phyloP scores from a whole-genome alignment of 2,329 filamentous ascomycete genomes.

The Curvularia eragrostidis region DNA sequence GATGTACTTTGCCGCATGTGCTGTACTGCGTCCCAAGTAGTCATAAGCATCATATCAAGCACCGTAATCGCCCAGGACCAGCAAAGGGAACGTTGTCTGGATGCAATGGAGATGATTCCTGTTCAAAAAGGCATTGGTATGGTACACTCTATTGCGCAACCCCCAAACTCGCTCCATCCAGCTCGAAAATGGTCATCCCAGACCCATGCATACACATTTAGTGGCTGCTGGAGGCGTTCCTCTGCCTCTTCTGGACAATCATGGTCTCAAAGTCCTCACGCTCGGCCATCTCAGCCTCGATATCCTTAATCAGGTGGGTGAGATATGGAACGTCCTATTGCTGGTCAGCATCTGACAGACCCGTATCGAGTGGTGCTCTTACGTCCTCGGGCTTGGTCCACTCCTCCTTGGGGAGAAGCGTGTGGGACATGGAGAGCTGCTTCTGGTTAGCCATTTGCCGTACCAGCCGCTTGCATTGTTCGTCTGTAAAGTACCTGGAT shows the following conservation, averaged over 20 bases:
- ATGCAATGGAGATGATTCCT: slow-evolving; percentile 18
- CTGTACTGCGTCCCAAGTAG: not conserved
- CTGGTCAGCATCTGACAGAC: slow-evolving; percentile 21
- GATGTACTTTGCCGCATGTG: not conserved
- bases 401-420: slow-evolving; percentile 68
- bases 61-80: not conserved
- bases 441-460: slow-evolving; percentile 26
- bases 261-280: slow-evolving; percentile 72
- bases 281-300: slow-evolving; percentile 72
- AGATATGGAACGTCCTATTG: slow-evolving; percentile 71
- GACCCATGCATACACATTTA: slow-evolving; percentile 33
- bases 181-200: slow-evolving; percentile 20
- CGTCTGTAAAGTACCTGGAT: slow-evolving; percentile 70
- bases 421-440: slow-evolving; percentile 71
- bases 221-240: slow-evolving; percentile 32
- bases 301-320: slow-evolving; percentile 70
- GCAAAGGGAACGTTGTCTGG: slow-evolving; percentile 1
- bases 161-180: slow-evolving; percentile 23
- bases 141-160: slow-evolving; percentile 53
- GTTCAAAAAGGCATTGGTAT: slow-evolving; percentile 37
- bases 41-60: not conserved
- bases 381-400: slow-evolving; percentile 74
- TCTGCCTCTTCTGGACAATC: slow-evolving; percentile 59
- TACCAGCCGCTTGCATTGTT: not conserved
- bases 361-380: slow-evolving; percentile 24